Evolutionary conservation across 805 yeast genomes (phyloP).

Genomic region (Ogataea pini): DNA sequence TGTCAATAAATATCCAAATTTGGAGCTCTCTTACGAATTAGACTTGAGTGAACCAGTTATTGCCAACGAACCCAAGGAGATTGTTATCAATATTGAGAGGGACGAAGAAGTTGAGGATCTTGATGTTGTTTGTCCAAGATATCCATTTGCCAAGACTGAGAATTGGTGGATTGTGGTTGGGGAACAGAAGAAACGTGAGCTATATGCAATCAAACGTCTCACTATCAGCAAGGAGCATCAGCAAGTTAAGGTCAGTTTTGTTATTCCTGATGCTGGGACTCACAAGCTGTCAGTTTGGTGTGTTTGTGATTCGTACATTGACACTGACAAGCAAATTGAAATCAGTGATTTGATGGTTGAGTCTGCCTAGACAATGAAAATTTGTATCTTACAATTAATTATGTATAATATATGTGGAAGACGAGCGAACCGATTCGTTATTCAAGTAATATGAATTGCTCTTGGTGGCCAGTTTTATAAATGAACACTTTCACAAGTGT

Average conservation of each 20-base stretch:
- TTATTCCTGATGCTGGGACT: slow-evolving; percentile 60
- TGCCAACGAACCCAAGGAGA: slow-evolving; percentile 46
- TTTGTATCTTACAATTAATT: neutral
- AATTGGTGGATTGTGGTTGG: slow-evolving; percentile 92
- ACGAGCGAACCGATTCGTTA: too few relatives aligned
- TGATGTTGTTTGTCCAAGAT: slow-evolving; percentile 56
- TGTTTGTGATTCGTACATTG: slow-evolving; percentile 88
- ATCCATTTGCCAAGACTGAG: slow-evolving; percentile 62
- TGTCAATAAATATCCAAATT: slow-evolving; percentile 86
- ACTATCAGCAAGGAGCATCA: slow-evolving; percentile 54
- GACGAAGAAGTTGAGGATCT: slow-evolving; percentile 78
- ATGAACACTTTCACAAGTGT: too few relatives aligned
- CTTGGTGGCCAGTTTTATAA: too few relatives aligned
- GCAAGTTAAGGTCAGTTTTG: slow-evolving; percentile 52
- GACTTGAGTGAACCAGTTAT: slow-evolving; percentile 42
- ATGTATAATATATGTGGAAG: neutral
- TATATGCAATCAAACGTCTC: slow-evolving; percentile 74
- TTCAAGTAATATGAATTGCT: too few relatives aligned
- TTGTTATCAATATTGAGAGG: slow-evolving; percentile 54
- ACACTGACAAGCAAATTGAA: slow-evolving; percentile 83
- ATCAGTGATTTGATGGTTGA: slow-evolving; percentile 43
- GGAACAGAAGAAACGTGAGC: slow-evolving; percentile 53
- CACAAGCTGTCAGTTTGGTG: slow-evolving; percentile 75
- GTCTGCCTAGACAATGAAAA: slow-evolving; percentile 5
- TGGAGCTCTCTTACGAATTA: slow-evolving; percentile 64